These are phyloP conservation scores for Desmodesmus armatus DNA, from an alignment of 139 green algal genomes.

Conservation along the genomic window DNA sequence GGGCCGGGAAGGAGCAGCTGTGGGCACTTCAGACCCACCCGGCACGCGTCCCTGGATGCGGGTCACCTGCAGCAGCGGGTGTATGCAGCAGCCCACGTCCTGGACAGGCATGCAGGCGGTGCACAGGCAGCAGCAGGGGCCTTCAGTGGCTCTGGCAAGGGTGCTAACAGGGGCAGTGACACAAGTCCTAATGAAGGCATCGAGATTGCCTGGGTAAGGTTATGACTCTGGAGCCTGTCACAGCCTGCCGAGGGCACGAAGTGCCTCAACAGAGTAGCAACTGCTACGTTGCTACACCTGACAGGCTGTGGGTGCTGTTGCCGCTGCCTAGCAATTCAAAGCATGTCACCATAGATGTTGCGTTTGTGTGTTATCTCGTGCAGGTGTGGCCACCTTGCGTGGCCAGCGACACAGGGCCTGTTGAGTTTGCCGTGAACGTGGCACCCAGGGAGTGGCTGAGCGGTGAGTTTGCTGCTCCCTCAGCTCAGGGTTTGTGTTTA, in stretches of 20 bases:
- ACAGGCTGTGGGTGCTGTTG: no score
- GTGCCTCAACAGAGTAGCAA: neutral
- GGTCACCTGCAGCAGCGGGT: neutral
- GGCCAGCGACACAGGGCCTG: neutral
- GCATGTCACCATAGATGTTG: neutral
- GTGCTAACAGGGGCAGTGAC: neutral
- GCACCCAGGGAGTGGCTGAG: constrained; percentile 7
- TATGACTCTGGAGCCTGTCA: neutral
- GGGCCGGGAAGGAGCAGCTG: neutral
- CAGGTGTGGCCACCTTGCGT: neutral
- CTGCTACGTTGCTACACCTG: neutral
- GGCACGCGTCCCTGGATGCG: neutral
- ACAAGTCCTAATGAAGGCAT: neutral
- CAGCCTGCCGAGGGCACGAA: neutral
- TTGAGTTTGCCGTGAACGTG: constrained; percentile 12
- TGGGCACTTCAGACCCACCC: neutral
- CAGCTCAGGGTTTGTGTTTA: no score
- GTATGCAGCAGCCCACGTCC: neutral
- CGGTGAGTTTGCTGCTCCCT: neutral
- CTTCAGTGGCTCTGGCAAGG: neutral
- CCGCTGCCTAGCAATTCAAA: neutral
- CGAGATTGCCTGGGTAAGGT: constrained; percentile 12
- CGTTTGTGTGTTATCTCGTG: neutral
- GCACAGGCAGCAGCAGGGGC: neutral
- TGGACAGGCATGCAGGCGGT: neutral